Base-by-base conservation (phyloP, 257 asterid species). In the Osmanthus fragrans region DNA sequence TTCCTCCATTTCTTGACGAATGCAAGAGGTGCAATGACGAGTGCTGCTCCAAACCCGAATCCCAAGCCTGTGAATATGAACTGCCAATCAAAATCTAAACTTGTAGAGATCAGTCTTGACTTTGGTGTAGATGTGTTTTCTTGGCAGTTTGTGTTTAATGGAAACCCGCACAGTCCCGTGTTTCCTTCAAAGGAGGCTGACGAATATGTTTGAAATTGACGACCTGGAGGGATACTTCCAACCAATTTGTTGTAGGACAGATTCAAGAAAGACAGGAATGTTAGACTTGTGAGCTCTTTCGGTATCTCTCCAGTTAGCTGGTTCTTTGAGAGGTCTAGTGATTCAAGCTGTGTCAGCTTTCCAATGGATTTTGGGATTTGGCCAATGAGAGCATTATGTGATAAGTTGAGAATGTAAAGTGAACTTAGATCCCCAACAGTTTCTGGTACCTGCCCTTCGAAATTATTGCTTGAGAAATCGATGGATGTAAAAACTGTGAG, bases 341-440 rank as follows among this genome's bases (percentile, higher is more conserved):
- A 88, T 40, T 65, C 92, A 16, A 92, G 93, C 74, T 76, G 80
- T 19, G n/a, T n/a, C 76, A 90, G 74, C 3, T 85, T 85, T 51
- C 94, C 94, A 4, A 92, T 79, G 19, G 93, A 79, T 29, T 23
- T 70, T 4, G 96, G 96, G 78, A 92, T 89, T 0, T 11, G 23
- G 23, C 94, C 91, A 0, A 77, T 74, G 79, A 92, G 80, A 37
- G 82, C 51, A 78, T 92, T 92, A 40, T 79, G 82, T 0, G 96
- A 90, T 32, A 92, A 64, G 74, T 92, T 92, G 49, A 92, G 90
- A 32, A 85, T 45, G 32, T 89, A 88, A 11, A 92, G 94, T 2
- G 83, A 79, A 10, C 47, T 9, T 13, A 23, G 87, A 13, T 75
- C 32, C 47, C 94, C 96, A 51, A 92, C 7, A 66, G 83, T 60